Base-by-base conservation (phyloP, 106 monocot species). In the Allium sativum region DNA sequence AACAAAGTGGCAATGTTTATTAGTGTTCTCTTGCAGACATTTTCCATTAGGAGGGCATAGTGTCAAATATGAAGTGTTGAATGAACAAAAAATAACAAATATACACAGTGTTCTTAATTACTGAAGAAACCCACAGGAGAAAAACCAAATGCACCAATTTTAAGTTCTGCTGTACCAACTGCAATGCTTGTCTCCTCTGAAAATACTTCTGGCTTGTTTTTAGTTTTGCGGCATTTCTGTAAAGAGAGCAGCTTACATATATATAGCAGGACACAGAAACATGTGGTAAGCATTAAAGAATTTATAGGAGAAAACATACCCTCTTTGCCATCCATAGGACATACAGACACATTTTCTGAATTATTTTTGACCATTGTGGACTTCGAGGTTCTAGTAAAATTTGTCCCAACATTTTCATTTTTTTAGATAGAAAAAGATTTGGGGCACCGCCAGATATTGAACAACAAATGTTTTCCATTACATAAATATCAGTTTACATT, bases 341-440 rank as follows among this genome's bases (percentile, higher is more conserved):
- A 76, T 92, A 92, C 6, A 85, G 85, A 42, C 98, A 85, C 88
- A 98, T 83, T 72, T 98, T 88, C 18, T 58, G 66, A 48, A 98
- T 82, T 14, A 92, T 85, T 60, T 88, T 85, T 58, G 82, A 87
- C 60, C 98, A 87, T 59, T 98, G 92, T 43, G 98, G 98, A 59
- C 88, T 98, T 80, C 98, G 92, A 65, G 98, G 98, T 74, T 98
- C 98, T 69, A 98, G 67, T 54, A 98, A 82, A 74, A 98, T 82
- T 89, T 96, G 77, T 40, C 14, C 51, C 64, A 65, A 51, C 31
- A 31, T 31, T 31, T 31, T 31, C 31, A 5, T 31, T 31, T 3
- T n/a, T 31, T 31, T 31, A 31, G 31, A 31, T 31, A 31, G 31
- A 31, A 0, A 31, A 31, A 31, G 31, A 5, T 31, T 31, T 2